Evolutionary conservation across 495 filamentous ascomycete genomes (phyloP), one percentile per base, ranked within the genome.

Genomic region (Durotheca rogersii): DNA sequence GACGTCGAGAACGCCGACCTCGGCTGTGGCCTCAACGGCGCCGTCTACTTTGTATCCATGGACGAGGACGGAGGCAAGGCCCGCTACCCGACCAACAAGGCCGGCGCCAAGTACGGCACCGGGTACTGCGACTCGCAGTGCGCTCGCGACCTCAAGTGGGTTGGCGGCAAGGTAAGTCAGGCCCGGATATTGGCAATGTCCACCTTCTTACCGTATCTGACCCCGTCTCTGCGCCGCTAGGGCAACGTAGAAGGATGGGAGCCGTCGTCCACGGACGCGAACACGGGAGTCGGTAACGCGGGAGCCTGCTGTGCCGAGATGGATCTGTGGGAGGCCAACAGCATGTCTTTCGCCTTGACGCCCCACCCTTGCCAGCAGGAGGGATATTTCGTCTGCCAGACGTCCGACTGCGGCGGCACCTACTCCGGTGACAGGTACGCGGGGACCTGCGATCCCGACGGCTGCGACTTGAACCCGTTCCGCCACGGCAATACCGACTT

Each of bases 311-410:
- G 85, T 68, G 75, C 80, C 4, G 85, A 88, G 68, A 82, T 88
- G 77, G 83, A 88, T 58, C 76, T 87, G 63, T 86, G 82, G 71
- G 83, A 87, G 65, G 82, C 84, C 47, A 87, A 88, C 74, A 75
- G 71, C 35, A 72, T 79, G 60, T 72, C 82, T 0, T 81, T 77
- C 11, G 81, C 80, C 15, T 68, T 74, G 53, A 86, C 83, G 2
- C 84, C 84, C 7, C 84, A 88, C 63, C 78, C 84, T 17, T 88
- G 84, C 71, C 71, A 74, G 43, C 62, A 58, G 9, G 56, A 56
- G 6, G 59, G 67, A 7, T 51, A 76, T 10, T 73, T 74, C 60
- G 62, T 65, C 17, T 83, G 81, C 61, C 30, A 51, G 14, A 70
- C 68, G 2, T 62, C 60, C 12, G 65, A 72, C 14, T 78, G 77